Base-by-base conservation (phyloP, 2,329 filamentous ascomycete species). In the Xylariaceae sp. region DNA sequence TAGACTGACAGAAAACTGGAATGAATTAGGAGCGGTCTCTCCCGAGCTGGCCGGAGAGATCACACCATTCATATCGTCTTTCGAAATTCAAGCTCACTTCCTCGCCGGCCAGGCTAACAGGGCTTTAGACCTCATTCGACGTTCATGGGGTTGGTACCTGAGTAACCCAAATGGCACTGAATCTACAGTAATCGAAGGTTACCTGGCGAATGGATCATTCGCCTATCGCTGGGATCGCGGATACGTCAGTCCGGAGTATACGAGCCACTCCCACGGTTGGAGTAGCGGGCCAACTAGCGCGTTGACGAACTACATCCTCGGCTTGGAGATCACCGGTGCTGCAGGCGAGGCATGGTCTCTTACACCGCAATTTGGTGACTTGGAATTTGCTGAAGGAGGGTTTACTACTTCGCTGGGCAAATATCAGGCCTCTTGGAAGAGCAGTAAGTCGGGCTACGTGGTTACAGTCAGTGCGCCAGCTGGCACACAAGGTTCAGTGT, bases 131-230 rank as follows among this genome's bases (percentile, higher is more conserved):
- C 69, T 83, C 16, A 74, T 83, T 32, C 73, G 77, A 4, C 64
- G 65, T 7, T 69, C 67, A 35, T 83, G 80, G 80, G 80, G 79
- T 5, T 81, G 76, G 75, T 82, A 82, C 53, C 62, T 80, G 8
- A 67, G 73, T 48, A 71, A 81, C 46, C 69, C 72, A 0, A 74
- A 77, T 50, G 77, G 77, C n/a, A 82, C 79, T 0, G 66, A 72
- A 42, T 75, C 71, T 32, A 82, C 80, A 0, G 70, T 77, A 10
- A 71, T 82, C 23, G 80, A 83, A 59, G 80, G 79, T 0, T 82
- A 79, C 46, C 66, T 77, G 1, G 60, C 59, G 0, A 70, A 83
- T 50, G 78, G 77, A 4, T 73, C 67, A 0, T 85, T 78, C 50
- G 76, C 72, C 2, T 85, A 84, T 55, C 69, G 78, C 2, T 68